Conservation (phyloP, 352 stramenopile species). For the Phytophthora fragariaefolia region DNA sequence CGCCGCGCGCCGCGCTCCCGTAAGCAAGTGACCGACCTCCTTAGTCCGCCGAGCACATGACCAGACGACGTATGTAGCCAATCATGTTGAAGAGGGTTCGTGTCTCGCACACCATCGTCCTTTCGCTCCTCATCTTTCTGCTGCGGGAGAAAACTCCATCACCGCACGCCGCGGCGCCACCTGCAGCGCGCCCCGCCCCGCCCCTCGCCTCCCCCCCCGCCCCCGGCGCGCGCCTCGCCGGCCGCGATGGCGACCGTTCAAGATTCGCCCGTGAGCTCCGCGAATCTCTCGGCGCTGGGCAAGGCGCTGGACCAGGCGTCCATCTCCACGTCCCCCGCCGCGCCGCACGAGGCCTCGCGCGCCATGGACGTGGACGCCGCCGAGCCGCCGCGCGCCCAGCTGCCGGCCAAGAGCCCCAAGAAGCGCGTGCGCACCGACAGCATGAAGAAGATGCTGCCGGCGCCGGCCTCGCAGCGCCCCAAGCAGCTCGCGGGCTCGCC, state of each 20-base stretch:
- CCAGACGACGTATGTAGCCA: too few relatives aligned
- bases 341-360: constrained; percentile 14
- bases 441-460: constrained; percentile 74
- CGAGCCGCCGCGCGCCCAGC: constrained; percentile 16
- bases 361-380: constrained; percentile 19
- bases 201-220: too few relatives aligned
- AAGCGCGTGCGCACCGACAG: constrained; percentile 89
- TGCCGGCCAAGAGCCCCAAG: constrained; percentile 74
- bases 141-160: neutral
- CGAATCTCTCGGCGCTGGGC: constrained; percentile 79
- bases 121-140: constrained; percentile 2
- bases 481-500: constrained; percentile 49
- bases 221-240: too few relatives aligned
- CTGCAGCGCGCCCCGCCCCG: too few relatives aligned
- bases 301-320: constrained; percentile 77
- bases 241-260: constrained; percentile 40
- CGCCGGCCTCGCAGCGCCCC: constrained; percentile 71
- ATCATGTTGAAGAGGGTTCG: neutral
- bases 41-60: too few relatives aligned
- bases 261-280: constrained; percentile 47
- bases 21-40: neutral
- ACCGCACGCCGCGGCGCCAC: neutral
- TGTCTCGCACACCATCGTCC: neutral
- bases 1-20: constrained; percentile 28
- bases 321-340: constrained; percentile 56